Evolutionary conservation across 129 eudicot species (phyloP).

Genomic region (Logfia minima): DNA sequence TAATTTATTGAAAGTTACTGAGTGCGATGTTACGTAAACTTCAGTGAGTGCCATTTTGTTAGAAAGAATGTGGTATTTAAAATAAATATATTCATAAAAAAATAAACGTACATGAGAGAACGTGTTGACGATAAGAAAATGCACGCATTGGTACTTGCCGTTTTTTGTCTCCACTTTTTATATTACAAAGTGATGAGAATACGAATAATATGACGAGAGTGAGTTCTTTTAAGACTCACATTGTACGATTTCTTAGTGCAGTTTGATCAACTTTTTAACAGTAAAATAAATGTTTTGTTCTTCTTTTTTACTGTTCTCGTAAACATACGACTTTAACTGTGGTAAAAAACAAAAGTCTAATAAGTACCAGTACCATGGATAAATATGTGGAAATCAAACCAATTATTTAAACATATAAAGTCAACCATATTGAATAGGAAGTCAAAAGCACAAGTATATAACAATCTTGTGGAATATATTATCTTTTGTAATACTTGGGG

Average conservation of each 20-base stretch:
- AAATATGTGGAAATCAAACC: background rate
- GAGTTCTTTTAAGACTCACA: no score
- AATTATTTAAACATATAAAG: background rate
- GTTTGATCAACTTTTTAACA: no score
- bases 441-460: slow-evolving; percentile 20
- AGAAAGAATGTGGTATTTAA: background rate
- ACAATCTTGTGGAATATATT: slow-evolving; percentile 18
- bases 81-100: slow-evolving; percentile 1
- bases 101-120: slow-evolving; percentile 27
- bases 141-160: slow-evolving; percentile 26
- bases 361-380: background rate
- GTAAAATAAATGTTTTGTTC: no score
- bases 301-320: no score
- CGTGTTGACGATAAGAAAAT: slow-evolving; percentile 13
- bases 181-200: background rate
- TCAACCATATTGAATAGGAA: slow-evolving; percentile 11
- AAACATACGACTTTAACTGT: no score
- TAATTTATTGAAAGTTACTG: background rate
- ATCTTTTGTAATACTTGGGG: slow-evolving; percentile 25
- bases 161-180: slow-evolving; percentile 9
- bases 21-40: background rate
- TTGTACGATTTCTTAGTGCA: no score
- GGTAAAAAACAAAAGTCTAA: no score
- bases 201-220: background rate
- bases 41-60: slow-evolving; percentile 11